Evolutionary conservation across 176 grass and related monocot species (phyloP).

Genomic region (Zoysia pacifica): DNA sequence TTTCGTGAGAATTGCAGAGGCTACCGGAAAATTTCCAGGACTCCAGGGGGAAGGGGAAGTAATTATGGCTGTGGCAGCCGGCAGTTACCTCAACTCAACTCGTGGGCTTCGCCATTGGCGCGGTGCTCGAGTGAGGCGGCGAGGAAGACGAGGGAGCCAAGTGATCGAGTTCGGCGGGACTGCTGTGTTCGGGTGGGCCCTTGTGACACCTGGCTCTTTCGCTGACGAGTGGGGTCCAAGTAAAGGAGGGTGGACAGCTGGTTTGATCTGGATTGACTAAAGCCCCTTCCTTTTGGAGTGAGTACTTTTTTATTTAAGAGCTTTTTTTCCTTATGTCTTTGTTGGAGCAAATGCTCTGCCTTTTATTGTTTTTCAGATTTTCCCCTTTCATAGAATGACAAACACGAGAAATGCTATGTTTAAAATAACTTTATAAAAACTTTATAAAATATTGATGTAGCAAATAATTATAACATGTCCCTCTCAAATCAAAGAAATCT

Average conservation of each 20-base stretch:
- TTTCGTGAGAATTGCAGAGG: neutral
- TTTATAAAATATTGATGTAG: too few relatives aligned
- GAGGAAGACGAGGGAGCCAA: constrained; percentile 36
- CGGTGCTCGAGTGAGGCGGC: constrained; percentile 22
- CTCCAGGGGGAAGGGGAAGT: neutral
- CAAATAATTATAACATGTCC: too few relatives aligned
- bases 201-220: constrained; percentile 7
- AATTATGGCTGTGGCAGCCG: neutral
- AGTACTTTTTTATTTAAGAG: too few relatives aligned
- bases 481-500: too few relatives aligned
- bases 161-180: constrained; percentile 13
- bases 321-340: too few relatives aligned
- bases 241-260: constrained; percentile 29
- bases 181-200: constrained; percentile 32
- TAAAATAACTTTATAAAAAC: too few relatives aligned
- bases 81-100: constrained; percentile 35
- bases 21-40: neutral
- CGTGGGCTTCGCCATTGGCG: constrained; percentile 32
- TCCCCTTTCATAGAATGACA: too few relatives aligned
- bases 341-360: too few relatives aligned
- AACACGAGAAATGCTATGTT: too few relatives aligned
- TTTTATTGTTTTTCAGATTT: too few relatives aligned
- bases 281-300: neutral
- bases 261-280: constrained; percentile 49
- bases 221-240: constrained; percentile 26